Evolutionary conservation across 306 rosid genomes (phyloP), one percentile per base, ranked within the genome.

Genomic region (Sindora glabra): DNA sequence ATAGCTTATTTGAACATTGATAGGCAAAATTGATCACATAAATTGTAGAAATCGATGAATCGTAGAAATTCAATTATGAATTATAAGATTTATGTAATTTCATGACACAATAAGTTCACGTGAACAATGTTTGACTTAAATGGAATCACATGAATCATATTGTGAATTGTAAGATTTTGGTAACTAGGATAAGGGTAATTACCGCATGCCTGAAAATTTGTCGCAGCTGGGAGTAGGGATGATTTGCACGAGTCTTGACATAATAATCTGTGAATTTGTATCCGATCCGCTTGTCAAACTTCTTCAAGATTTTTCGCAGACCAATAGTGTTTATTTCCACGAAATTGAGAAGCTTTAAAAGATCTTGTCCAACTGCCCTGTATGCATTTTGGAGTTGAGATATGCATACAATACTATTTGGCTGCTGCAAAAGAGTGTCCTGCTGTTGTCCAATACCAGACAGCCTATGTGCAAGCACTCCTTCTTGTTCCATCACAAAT

Each of bases 141-240:
- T n/a, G n/a, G n/a, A n/a, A n/a, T n/a, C n/a, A n/a, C n/a, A n/a
- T n/a, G n/a, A n/a, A n/a, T n/a, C n/a, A n/a, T n/a, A n/a, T n/a
- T n/a, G n/a, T n/a, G n/a, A n/a, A n/a, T n/a, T n/a, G n/a, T n/a
- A n/a, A n/a, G n/a, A n/a, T n/a, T n/a, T n/a, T n/a, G n/a, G n/a
- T n/a, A 42, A 5, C 34, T 5, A 62, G 32, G 34, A 12, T 32
- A 33, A 59, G 79, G 23, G 51, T 15, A 60, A 81, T 78, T 89
- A 92, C 99, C 96, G 86, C 99, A 50, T 92, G 99, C 82, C 84
- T 84, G 77, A 83, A 86, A 63, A 92, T 90, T 89, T 92, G 96
- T 70, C 87, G 89, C 64, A 92, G 82, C 74, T 89, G 99, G 17
- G 99, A 92, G 77, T 92, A 89, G 5, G 99, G 99, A 78, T 92